Base-by-base conservation (phyloP, 1,284 basidiomycete genomes). In the Boletus semigastroideus region DNA sequence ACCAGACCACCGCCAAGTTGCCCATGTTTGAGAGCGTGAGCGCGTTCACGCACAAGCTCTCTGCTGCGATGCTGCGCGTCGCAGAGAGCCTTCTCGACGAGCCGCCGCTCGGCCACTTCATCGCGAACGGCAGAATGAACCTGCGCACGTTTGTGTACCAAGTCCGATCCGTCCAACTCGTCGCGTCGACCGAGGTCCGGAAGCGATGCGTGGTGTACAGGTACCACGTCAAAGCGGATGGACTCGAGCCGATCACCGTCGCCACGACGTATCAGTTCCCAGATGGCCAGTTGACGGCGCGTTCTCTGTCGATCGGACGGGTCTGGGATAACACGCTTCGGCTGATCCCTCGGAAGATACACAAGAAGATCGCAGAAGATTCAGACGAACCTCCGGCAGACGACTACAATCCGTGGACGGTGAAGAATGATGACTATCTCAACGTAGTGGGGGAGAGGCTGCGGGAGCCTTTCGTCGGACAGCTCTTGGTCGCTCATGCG, bases 51-150 rank as follows among this genome's bases (percentile, higher is more conserved):
- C 48, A 52, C 20, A 64, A 47, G 46, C 2, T 65, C 16, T 49
- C 48, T 11, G 64, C 60, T 7, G 27, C 38, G 1, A 3, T 52
- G 13, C 5, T 65, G 16, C 53, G 46, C 1, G 25, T 54, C n/a
- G 49, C 61, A 1, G 60, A 61, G 48, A 45, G 19, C 25, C 50
- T 66, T 10, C 49, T 63, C 13, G 13, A 56, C 1, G 58, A 66
- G 2, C 62, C 62, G 11, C 64, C 64, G 10, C 63, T 65, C 10
- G 58, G 64, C 27, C 64, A 65, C 51, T 63, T 66, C 34, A 65
- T 63, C 38, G 62, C 62, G 10, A 66, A 66, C 19, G 64, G 62
- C n/a, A 52, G 58, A 45, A 66, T 63, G 64, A 63, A 66, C 49
- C 22, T 63, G 41, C 60, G 54, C 16, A 30, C 51, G 31, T 63